Base-by-base conservation (phyloP, 257 asterid genomes). In the Hygrophila difformis region DNA sequence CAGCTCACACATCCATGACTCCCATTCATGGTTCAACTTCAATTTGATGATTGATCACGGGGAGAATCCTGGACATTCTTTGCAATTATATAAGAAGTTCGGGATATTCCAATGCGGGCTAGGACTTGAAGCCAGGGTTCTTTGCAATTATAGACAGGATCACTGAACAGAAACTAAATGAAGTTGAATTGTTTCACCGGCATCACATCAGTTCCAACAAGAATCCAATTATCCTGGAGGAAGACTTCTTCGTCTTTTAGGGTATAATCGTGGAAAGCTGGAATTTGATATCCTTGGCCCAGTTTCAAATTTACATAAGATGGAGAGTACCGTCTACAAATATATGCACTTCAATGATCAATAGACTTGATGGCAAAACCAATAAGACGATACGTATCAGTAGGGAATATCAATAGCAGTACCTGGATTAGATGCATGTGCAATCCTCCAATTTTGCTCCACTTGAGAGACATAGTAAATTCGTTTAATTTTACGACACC, bases 371-470 rank as follows among this genome's bases (percentile, higher is more conserved):
- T 26, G 41, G 14, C 41, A 37, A 13, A n/a, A 47, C 11, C 18
- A 33, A 40, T 38, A 12, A 12, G 18, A 17, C 12, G 9, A 39
- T 17, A 41, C 12, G 8, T 4, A 10, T 8, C 10, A 3, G 52
- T 12, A 18, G 17, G 2, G 26, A 11, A 4, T 23, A 2, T 17
- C 12, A 7, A 33, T 39, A 39, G 3, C 14, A 19, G 22, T 75
- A 91, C 98, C 98, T 81, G 79, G 56, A 91, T 59, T 57, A 83
- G 77, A 74, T 34, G 39, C 87, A 86, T 61, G 65, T 74, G 96
- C 64, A 91, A 62, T 66, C 71, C 71, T 13, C 99, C 99, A 38
- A 91, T 53, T 42, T 67, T 65, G 68, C 96, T 91, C 99, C 99
- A 91, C 21, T 76, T 64, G 49, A 80, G 77, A 22, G 82, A 75